phyloP scores from a whole-genome alignment of 2,329 filamentous ascomycete genomes.

The Penicillium sp. region DNA sequence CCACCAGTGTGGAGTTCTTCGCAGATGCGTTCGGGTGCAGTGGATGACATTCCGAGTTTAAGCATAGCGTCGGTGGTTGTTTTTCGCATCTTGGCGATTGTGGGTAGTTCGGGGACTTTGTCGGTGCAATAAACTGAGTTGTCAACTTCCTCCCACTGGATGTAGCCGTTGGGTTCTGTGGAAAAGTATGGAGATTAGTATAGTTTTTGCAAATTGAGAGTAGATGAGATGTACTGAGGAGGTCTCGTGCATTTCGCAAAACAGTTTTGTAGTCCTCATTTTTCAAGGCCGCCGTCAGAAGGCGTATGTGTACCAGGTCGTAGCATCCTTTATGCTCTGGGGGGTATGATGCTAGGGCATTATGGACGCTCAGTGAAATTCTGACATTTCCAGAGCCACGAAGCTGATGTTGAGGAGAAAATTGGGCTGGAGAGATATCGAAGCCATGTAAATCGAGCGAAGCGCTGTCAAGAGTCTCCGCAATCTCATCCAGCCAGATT shows the following conservation, averaged over 20 bases:
- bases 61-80: slow-evolving; percentile 15
- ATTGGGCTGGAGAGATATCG: slow-evolving; percentile 37
- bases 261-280: background rate
- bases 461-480: slow-evolving; percentile 6
- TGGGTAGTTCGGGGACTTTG: slow-evolving; percentile 8
- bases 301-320: slow-evolving; percentile 3
- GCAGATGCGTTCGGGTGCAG: slow-evolving; percentile 18
- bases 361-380: slow-evolving; percentile 24
- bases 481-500: slow-evolving; percentile 30
- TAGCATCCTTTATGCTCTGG: background rate
- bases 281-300: background rate
- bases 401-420: slow-evolving; percentile 20
- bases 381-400: slow-evolving; percentile 9
- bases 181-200: too few relatives aligned
- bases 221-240: background rate
- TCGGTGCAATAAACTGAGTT: slow-evolving; percentile 21
- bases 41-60: slow-evolving; percentile 14
- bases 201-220: background rate
- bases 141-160: slow-evolving; percentile 36
- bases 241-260: background rate
- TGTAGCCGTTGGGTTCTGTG: slow-evolving; percentile 30
- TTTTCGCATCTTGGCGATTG: slow-evolving; percentile 11
- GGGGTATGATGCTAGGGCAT: slow-evolving; percentile 18
- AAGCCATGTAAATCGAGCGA: slow-evolving; percentile 30
- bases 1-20: slow-evolving; percentile 7